Conservation (phyloP, 371 early-diverging fungal species). For the Parasitella parasitica region DNA sequence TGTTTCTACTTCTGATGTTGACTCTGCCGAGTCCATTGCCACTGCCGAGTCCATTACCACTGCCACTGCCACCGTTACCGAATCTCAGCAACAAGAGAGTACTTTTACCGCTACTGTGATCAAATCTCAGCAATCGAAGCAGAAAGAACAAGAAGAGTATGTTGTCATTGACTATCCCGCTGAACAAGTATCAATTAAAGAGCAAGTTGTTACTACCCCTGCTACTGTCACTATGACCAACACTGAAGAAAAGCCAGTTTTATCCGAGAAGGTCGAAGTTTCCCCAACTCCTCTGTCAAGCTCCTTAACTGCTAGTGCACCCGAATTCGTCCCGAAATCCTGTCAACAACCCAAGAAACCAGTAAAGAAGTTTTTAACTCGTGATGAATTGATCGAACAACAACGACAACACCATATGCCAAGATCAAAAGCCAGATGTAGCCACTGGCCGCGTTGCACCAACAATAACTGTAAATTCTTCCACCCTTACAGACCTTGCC, state of each 20-base stretch:
- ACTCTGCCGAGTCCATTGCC: not conserved
- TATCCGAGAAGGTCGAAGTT: not conserved
- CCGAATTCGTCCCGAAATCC: constrained; percentile 20
- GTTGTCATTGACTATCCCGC: not conserved
- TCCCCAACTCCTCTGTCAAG: not conserved
- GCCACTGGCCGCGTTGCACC: constrained; percentile 59
- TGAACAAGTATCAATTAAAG: not conserved
- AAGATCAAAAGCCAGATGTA: constrained; percentile 48
- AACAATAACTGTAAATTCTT: constrained; percentile 62
- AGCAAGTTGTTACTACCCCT: not conserved
- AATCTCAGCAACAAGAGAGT: too few relatives aligned
- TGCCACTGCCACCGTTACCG: not conserved
- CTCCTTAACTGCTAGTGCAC: constrained; percentile 8
- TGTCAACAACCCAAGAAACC: constrained; percentile 7
- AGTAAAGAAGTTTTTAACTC: constrained; percentile 31
- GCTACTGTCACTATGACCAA: not conserved
- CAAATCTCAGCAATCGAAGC: too few relatives aligned
- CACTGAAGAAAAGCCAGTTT: not conserved
- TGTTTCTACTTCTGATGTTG: not conserved
- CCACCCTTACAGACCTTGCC: constrained; percentile 51
- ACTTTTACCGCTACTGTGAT: too few relatives aligned
- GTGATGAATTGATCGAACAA: constrained; percentile 37
- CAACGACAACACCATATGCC: constrained; percentile 38
- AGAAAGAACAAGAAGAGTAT: not conserved
- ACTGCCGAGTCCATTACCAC: not conserved